A percentile compares a stretch with the other conserved stretches of the same genome.
Conservation (phyloP, 2,329 filamentous ascomycete genomes). For the Fusarium subtropicale region DNA sequence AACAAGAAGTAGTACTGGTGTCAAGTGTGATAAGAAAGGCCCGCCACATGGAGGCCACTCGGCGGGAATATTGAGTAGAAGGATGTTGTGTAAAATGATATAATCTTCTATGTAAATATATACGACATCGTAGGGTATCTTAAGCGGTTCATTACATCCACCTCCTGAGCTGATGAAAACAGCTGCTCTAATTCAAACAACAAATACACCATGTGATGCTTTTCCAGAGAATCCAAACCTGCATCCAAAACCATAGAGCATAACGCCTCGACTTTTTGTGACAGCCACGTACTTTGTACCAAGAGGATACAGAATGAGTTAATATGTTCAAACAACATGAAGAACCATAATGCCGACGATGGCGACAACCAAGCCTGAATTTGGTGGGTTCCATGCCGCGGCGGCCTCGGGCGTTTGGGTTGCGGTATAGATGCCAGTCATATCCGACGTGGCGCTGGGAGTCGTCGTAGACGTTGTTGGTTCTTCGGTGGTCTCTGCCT, state of each 20-base stretch:
- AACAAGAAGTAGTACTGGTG: not conserved
- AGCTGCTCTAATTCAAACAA: not conserved
- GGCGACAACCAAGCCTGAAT: slow-evolving; percentile 12
- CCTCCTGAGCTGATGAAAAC: not conserved
- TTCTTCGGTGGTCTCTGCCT: slow-evolving; percentile 43
- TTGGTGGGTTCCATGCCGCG: slow-evolving; percentile 28
- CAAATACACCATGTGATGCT: slow-evolving; percentile 13
- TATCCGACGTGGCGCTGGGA: slow-evolving; percentile 32
- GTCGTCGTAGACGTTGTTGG: slow-evolving; percentile 38
- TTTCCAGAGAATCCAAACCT: slow-evolving; percentile 9
- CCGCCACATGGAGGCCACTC: not conserved
- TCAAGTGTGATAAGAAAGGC: not conserved
- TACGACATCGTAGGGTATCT: slow-evolving; percentile 23
- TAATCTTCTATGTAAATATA: slow-evolving; percentile 15
- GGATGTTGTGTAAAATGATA: not conserved
- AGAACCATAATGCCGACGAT: slow-evolving; percentile 29
- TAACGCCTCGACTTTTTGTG: slow-evolving; percentile 5
- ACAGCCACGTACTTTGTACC: not conserved
- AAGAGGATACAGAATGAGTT: not conserved
- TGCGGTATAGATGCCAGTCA: slow-evolving; percentile 53
- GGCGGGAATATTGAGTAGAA: too few species aligned
- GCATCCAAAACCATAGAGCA: not conserved
- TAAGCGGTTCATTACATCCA: slow-evolving; percentile 8
- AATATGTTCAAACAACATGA: slow-evolving; percentile 7
- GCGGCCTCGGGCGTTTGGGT: slow-evolving; percentile 50